Evolutionary conservation across 2,329 filamentous ascomycete genomes (phyloP), one percentile per base, ranked within the genome.

Genomic region (Colletotrichum siamense): DNA sequence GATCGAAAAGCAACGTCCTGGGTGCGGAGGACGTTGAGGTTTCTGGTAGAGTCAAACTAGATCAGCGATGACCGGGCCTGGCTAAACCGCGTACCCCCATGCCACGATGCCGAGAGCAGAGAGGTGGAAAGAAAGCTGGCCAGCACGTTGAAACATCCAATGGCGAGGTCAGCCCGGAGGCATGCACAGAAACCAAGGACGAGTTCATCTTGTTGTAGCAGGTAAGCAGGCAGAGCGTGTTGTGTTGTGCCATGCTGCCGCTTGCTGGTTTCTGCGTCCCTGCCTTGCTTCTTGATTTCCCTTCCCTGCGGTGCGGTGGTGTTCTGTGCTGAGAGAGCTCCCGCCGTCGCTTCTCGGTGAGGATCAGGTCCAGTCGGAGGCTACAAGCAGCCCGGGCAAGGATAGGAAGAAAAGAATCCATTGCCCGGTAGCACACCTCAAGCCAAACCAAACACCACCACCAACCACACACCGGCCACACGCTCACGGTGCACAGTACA

Each of bases 21-120:
- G 44, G 44, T 73, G 64, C 70, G 70, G 64, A 68, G 70, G 59
- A 73, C 73, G 73, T 76, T 73, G 73, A 73, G 70, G 44, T 69
- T 76, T 75, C 70, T 65, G 39, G 70, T 64, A 69, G 70, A 73
- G 32, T 68, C 64, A 76, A 59, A 49, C 28, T 57, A 64, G 63
- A 73, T 64, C 63, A 73, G 57, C 73, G 26, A 76, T 52, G 55
- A 67, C 73, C 32, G 44, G 39, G 39, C 69, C 62, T 65, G 69
- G 64, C 55, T 64, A 68, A 63, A 65, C 52, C 30, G 39, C 63
- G 22, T 39, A 36, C 62, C 49, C 63, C 64, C 57, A 73, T 68
- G 65, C 26, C 71, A 39, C 22, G 28, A 24, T 68, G 57, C 64
- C 70, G 73, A 64, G 57, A 69, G 69, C 73, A 71, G 68, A 65